Conservation (phyloP, 768 basidiomycete genomes). For the Sarcodon aspratus region DNA sequence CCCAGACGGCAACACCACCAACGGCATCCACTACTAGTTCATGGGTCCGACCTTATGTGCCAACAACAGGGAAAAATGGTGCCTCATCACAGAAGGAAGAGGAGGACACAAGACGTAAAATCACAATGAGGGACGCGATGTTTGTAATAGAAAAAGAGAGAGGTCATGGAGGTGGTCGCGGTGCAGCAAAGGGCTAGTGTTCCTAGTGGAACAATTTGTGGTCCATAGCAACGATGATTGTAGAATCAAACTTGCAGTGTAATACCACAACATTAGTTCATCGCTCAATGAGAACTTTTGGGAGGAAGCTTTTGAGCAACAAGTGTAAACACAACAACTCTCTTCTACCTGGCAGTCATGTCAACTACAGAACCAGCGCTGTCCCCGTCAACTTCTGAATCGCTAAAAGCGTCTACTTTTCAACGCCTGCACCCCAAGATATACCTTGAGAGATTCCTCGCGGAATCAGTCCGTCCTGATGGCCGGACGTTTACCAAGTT, state of each 20-base stretch:
- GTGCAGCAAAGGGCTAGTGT: constrained; percentile 45
- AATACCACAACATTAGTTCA: too few relatives aligned
- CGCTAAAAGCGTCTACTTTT: constrained; percentile 38
- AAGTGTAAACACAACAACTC: not conserved
- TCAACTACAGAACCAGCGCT: not conserved
- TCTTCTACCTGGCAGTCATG: not conserved
- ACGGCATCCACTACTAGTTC: constrained; percentile 22
- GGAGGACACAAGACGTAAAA: constrained; percentile 40
- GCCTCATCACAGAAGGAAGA: constrained; percentile 27
- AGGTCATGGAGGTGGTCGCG: constrained; percentile 74
- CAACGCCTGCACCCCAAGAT: constrained; percentile 82
- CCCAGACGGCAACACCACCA: constrained; percentile 16
- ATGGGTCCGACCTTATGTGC: constrained; percentile 57
- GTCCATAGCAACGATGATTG: too few relatives aligned
- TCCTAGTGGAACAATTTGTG: too few relatives aligned
- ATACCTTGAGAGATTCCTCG: constrained; percentile 81
- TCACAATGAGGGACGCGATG: constrained; percentile 74
- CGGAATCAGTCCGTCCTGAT: constrained; percentile 72
- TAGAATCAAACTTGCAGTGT: too few relatives aligned
- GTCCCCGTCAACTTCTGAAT: constrained; percentile 2
- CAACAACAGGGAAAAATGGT: constrained; percentile 32
- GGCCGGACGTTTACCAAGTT: constrained; percentile 61
- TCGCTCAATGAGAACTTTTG: too few relatives aligned
- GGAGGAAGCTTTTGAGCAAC: too few relatives aligned
- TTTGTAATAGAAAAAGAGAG: constrained; percentile 79